Percentiles rank a stretch among this genome's conserved stretches.
Conservation (phyloP, 495 filamentous ascomycete genomes). For the Hypoxylon lenormandii region DNA sequence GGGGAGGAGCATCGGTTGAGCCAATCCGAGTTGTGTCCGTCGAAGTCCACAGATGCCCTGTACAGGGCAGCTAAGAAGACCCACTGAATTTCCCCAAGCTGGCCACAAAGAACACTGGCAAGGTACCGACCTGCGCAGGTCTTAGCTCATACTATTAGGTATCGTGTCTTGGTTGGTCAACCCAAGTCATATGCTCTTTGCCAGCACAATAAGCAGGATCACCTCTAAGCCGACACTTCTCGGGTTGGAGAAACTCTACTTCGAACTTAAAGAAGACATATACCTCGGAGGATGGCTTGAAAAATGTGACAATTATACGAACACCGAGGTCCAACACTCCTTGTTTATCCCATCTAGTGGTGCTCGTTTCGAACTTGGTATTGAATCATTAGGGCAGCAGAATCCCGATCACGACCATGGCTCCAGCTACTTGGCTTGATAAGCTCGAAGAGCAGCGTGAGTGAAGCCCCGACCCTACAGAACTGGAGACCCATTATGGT, state of each 20-base stretch:
- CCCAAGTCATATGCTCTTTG: slow-evolving; percentile 7
- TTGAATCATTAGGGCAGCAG: slow-evolving; percentile 7
- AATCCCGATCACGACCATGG: slow-evolving; percentile 14
- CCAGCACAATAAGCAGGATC: slow-evolving; percentile 9
- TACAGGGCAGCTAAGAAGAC: slow-evolving; percentile 16
- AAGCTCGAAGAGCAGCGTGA: slow-evolving; percentile 47
- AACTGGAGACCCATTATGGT: neutral
- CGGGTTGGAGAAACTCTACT: slow-evolving; percentile 14
- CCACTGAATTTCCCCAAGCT: slow-evolving; percentile 7
- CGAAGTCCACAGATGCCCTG: slow-evolving; percentile 10
- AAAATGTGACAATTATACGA: slow-evolving; percentile 14
- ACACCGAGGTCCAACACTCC: slow-evolving; percentile 1
- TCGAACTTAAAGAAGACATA: slow-evolving; percentile 6
- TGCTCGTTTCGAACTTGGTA: neutral
- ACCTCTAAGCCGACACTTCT: slow-evolving; percentile 5
- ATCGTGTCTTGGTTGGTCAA: slow-evolving; percentile 15
- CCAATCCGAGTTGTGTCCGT: slow-evolving; percentile 3
- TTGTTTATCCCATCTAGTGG: slow-evolving; percentile 4
- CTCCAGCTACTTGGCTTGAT: slow-evolving; percentile 41
- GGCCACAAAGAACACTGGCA: slow-evolving; percentile 19
- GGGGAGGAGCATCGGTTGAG: slow-evolving; percentile 6
- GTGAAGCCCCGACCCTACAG: slow-evolving; percentile 1
- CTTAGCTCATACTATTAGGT: slow-evolving; percentile 11
- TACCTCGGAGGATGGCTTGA: slow-evolving; percentile 15
- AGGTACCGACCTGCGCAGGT: slow-evolving; percentile 14